Percentiles rank a stretch among this genome's conserved stretches.
Evolutionary conservation across 1,284 basidiomycete genomes (phyloP).

Genomic region (Takashimella koratensis): DNA sequence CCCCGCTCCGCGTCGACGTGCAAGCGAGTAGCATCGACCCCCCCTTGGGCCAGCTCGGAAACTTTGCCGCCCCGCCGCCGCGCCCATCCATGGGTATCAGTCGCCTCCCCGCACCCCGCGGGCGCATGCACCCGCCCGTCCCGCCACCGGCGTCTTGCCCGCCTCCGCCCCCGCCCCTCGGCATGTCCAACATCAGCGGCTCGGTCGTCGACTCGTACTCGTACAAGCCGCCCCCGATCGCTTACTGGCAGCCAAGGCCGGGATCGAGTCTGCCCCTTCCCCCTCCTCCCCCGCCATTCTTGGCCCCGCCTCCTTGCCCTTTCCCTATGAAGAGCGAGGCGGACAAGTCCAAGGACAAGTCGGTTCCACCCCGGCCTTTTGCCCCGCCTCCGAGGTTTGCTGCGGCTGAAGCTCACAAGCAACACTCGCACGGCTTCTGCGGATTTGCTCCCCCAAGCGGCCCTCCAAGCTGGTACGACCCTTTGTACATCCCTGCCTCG

Average conservation of each 20-base stretch:
- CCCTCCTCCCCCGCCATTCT: not conserved
- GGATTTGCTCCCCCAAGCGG: not conserved
- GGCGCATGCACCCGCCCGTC: too few species aligned
- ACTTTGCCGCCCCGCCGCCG: not conserved
- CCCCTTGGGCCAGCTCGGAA: not conserved
- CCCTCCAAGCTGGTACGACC: not conserved
- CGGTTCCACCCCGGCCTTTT: not conserved
- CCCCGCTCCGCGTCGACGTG: constrained; percentile 35
- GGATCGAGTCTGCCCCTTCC: not conserved
- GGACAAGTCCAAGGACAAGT: not conserved
- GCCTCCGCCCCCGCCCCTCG: not conserved
- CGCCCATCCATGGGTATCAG: not conserved
- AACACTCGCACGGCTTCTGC: too few species aligned
- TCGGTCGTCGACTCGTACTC: not conserved
- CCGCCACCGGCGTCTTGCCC: not conserved
- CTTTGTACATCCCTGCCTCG: not conserved
- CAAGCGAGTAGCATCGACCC: constrained; percentile 19
- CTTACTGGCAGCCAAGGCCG: not conserved
- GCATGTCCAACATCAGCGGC: not conserved
- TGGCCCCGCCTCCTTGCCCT: too few species aligned
- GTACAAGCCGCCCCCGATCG: not conserved
- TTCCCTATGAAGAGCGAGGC: not conserved
- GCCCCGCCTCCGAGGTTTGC: not conserved
- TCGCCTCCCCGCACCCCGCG: not conserved
- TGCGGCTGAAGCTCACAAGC: not conserved